phyloP scores from a whole-genome alignment of 139 green algal species.

The Chlamydomonas applanata region DNA sequence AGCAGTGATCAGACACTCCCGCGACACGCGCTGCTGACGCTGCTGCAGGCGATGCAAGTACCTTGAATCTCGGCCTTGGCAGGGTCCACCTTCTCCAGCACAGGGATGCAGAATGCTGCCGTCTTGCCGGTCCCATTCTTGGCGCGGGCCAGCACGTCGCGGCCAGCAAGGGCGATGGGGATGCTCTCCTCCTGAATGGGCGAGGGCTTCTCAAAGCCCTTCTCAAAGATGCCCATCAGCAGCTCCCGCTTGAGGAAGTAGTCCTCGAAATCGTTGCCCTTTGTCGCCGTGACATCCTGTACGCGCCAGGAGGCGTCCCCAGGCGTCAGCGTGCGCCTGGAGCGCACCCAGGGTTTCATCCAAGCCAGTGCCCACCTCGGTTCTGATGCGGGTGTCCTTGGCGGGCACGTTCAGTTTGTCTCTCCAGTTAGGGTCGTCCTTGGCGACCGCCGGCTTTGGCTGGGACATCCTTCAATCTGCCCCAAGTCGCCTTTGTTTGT shows the following conservation, averaged over 20 bases:
- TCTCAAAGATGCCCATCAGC: slow-evolving; percentile 99
- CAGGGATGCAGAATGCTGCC: slow-evolving; percentile 96
- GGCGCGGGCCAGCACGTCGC: slow-evolving; percentile 97
- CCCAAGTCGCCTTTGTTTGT: too few relatives aligned
- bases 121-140: slow-evolving; percentile 99
- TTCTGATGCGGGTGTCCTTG: slow-evolving; percentile 83
- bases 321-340: neutral
- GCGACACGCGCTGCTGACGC: neutral
- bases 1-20: neutral
- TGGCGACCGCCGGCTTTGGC: too few relatives aligned
- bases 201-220: slow-evolving; percentile 94
- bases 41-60: slow-evolving; percentile 18
- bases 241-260: slow-evolving; percentile 97
- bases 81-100: slow-evolving; percentile 92
- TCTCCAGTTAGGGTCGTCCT: slow-evolving; percentile 78
- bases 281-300: slow-evolving; percentile 97
- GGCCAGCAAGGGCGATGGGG: slow-evolving; percentile 93
- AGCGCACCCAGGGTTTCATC: neutral
- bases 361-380: slow-evolving; percentile 68
- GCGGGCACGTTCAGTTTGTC: slow-evolving; percentile 73
- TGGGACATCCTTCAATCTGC: too few relatives aligned
- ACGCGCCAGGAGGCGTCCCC: neutral
- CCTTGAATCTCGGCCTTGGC: slow-evolving; percentile 90
- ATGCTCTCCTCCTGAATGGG: slow-evolving; percentile 97
- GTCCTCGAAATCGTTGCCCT: slow-evolving; percentile 99